Percentiles rank a stretch among this genome's conserved stretches.
Conservation (phyloP, 257 asterid species). For the Ilex aquifolium region DNA sequence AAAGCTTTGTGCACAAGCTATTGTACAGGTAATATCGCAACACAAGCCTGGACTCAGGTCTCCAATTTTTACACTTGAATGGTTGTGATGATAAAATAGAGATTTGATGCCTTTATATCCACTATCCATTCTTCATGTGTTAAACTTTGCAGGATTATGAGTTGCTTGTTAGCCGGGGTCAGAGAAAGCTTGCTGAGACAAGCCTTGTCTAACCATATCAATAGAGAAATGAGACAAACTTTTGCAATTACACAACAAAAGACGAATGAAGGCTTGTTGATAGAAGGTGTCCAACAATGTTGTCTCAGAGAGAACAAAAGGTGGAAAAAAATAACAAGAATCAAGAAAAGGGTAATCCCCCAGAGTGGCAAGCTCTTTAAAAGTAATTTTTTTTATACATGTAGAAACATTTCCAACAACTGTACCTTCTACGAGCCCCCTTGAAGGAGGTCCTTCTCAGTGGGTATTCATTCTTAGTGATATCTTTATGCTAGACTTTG, state of each 20-base stretch:
- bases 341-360: too few relatives aligned
- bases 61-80: not conserved
- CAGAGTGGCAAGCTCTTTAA: too few relatives aligned
- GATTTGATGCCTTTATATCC: not conserved
- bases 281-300: too few relatives aligned
- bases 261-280: too few relatives aligned
- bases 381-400: too few relatives aligned
- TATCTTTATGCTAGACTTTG: conserved; percentile 9
- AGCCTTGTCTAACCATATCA: conserved; percentile 27
- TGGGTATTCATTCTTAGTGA: not conserved
- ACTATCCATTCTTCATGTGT: not conserved
- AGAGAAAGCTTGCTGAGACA: conserved; percentile 39
- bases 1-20: conserved; percentile 93
- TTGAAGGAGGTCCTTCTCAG: too few relatives aligned
- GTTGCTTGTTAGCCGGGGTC: conserved; percentile 42
- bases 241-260: not conserved
- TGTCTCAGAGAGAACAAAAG: not conserved
- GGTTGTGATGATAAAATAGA: not conserved
- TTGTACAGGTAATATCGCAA: conserved; percentile 56
- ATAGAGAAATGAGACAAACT: not conserved
- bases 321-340: not conserved
- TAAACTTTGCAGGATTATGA: conserved; percentile 51
- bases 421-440: too few relatives aligned
- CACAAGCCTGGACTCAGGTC: not conserved
- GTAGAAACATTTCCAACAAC: too few relatives aligned